phyloP scores from a whole-genome alignment of 169 alveolate genomes.

The Plasmodium vivax region DNA sequence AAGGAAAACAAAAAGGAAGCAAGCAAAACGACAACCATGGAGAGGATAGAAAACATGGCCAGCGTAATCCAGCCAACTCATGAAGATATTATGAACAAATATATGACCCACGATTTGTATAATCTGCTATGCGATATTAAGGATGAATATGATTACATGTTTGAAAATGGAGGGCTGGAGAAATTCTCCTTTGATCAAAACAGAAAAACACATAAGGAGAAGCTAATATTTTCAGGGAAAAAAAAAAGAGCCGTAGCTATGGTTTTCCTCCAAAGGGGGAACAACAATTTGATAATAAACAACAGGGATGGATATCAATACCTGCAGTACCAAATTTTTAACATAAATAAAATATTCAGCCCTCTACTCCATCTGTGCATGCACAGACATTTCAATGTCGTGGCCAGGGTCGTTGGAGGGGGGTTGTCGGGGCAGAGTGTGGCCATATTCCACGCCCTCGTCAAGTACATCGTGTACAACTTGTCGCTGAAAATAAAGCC shows the following conservation, averaged over 20 bases:
- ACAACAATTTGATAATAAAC: conserved; percentile 82
- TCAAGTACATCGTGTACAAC: conserved; percentile 76
- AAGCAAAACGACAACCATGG: neutral
- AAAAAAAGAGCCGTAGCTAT: conserved; percentile 77
- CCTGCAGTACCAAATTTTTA: conserved; percentile 77
- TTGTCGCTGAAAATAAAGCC: conserved; percentile 81
- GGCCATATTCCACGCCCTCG: conserved; percentile 85
- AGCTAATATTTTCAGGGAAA: conserved; percentile 53
- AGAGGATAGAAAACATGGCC: conserved; percentile 18
- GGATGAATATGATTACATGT: conserved; percentile 65
- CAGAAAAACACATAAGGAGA: conserved; percentile 52
- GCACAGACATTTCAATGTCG: conserved; percentile 80
- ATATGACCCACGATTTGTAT: conserved; percentile 46
- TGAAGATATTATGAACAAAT: conserved; percentile 38
- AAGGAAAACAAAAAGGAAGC: conserved; percentile 29
- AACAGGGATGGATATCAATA: conserved; percentile 86
- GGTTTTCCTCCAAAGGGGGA: conserved; percentile 86
- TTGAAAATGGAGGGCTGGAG: conserved; percentile 63
- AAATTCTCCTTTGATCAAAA: conserved; percentile 42
- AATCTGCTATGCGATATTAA: conserved; percentile 48
- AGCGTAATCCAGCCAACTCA: conserved; percentile 14
- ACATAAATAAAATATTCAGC: conserved; percentile 80
- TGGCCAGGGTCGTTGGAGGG: conserved; percentile 83
- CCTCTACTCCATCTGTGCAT: conserved; percentile 77
- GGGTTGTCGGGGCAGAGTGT: conserved; percentile 84